Base-by-base conservation (phyloP, 129 eudicot genomes). In the Calendula officinalis region DNA sequence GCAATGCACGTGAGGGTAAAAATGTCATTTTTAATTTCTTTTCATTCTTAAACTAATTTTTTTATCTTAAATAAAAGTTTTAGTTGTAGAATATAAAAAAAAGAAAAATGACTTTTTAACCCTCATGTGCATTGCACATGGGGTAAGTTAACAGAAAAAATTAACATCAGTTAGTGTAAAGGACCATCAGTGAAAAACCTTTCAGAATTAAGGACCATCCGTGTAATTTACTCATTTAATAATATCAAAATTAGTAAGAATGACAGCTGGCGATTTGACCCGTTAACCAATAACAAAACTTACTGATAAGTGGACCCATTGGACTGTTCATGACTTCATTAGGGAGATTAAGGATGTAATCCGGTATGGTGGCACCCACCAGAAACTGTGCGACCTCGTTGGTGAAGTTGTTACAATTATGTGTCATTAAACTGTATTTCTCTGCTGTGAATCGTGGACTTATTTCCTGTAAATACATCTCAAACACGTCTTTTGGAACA, bases 251-350 rank as follows among this genome's bases (percentile, higher is more conserved):
- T 15, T 12, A 22, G 61, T 44, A 8, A n/a, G 63, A 35, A 5
- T 2, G 17, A 0, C n/a, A 30, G 3, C 3, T 43, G 52, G 32
- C 4, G 5, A 5, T 42, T 43, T 6, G 9, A 1, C 7, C 42
- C 53, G 38, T 41, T 55, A 33, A 30, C 30, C 30, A 34, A 35
- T 15, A 37, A 44, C 33, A 22, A 32, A 47, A 45, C 95, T 85
- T 81, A 92, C 98, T 53, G 14, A 92, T 81, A 34, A 92, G 77
- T 30, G 85, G 79, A 61, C 96, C 95, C 95, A 78, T 83, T 33
- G 96, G 98, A 51, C 98, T 92, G 68, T 76, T 77, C 91, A 81
- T 71, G 62, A 92, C 96, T 81, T 92, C 98, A 41, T 83, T 83
- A 6, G 96, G 98, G 22, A 92, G 95, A 72, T 85, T 84, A 65